These are phyloP conservation scores for Pinus albicaulis DNA, from an alignment of 75 land plant species.

Conservation along the genomic window DNA sequence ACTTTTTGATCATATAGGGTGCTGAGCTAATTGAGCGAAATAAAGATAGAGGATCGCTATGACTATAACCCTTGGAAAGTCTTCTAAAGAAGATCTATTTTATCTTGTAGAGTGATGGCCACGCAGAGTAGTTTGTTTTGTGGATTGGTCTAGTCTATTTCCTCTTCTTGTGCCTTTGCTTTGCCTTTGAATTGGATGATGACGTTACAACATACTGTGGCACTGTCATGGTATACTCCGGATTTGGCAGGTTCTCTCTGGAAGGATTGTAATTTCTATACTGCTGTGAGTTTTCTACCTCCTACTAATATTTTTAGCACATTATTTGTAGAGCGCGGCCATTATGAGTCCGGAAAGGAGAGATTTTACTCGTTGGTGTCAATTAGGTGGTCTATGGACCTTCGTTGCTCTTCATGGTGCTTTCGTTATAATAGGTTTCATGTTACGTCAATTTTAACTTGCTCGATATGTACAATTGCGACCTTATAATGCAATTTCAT, in stretches of 20 bases:
- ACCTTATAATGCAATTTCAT: constrained; percentile 2
- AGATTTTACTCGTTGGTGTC: no score
- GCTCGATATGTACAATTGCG: constrained; percentile 13
- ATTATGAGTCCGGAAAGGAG: no score
- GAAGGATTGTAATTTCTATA: no score
- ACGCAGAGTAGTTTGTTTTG: constrained; percentile 9
- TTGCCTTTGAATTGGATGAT: constrained; percentile 11
- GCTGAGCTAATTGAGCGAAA: no score
- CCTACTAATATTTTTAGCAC: no score
- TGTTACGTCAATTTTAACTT: constrained; percentile 14
- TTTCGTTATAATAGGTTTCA: constrained; percentile 16
- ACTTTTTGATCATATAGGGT: no score
- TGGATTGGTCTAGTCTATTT: constrained; percentile 17
- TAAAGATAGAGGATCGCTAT: constrained; percentile 7
- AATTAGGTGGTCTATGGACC: constrained; percentile 18
- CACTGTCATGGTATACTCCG: no score
- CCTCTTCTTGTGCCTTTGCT: background rate
- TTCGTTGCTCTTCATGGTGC: constrained; percentile 13
- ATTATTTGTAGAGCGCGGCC: no score
- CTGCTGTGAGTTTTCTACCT: no score
- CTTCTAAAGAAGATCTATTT: constrained; percentile 18
- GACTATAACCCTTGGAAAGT: constrained; percentile 17
- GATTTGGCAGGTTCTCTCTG: no score
- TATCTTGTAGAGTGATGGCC: constrained; percentile 13
- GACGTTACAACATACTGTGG: no score